Evolutionary conservation across 768 basidiomycete species (phyloP), one percentile per base, ranked within the genome.

Genomic region (Serendipita sp.): DNA sequence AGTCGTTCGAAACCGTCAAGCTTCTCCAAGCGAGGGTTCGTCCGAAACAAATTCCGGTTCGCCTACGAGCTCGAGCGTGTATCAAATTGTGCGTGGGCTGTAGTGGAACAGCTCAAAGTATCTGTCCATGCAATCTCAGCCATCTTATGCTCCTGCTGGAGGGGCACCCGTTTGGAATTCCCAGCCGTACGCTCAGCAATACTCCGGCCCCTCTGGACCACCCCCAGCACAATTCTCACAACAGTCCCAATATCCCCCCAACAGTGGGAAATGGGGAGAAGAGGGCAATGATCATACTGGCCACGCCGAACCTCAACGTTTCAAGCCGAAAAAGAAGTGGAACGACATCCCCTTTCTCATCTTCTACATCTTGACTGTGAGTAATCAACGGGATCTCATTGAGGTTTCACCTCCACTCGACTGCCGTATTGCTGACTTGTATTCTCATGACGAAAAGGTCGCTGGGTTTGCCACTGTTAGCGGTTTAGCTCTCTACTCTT

Each of bases 341-440:
- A 87, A 89, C 64, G 88, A 91, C 72, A 82, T 83, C 2, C 75
- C 87, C 62, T 83, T 88, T 71, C 75, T 89, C 13, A 70, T 87
- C 4, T 70, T 90, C 40, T 91, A 88, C 74, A 72, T 91, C n/a
- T 74, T 83, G 1, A 83, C 86, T 74, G 84, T 88, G 63, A 43
- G 73, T 65, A 2, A 18, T 10, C 2, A n/a, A 29, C 44, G 62
- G 50, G 11, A 44, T 5, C 64, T 52, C 10, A 33, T 18, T 13
- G 44, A 23, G 18, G 48, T 6, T 31, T 52, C 48, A 31, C 8
- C 11, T 37, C 4, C 11, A n/a, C 15, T 44, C 55, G 3, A 6
- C n/a, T 16, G 44, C 11, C 18, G 2, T 18, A 15, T 11, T 52
- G 16, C 36, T 16, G 15, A 34, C 33, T 29, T 44, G 18, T 40